Base-by-base conservation (phyloP, 225 moss, liverwort and hornwort species). In the Asterella californica region DNA sequence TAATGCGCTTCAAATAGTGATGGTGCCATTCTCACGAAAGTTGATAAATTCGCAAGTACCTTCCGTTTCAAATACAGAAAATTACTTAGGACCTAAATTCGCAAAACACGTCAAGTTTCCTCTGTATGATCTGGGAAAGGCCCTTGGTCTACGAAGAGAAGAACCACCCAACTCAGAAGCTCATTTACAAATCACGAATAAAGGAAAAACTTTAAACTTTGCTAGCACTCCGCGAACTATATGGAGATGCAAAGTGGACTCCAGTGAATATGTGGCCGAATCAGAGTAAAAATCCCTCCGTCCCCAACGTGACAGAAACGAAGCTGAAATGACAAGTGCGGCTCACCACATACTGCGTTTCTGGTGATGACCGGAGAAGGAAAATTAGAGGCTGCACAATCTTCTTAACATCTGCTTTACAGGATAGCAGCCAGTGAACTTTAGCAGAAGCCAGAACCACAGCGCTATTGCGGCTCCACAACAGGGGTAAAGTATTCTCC, bases 281-380 rank as follows among this genome's bases (percentile, higher is more conserved):
- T 14, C 67, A 12, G 67, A 67, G 14, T 34, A 15, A 57, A 24
- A 22, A 57, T 57, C 57, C 22, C 15, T 32, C n/a, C 17, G 0
- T 32, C 7, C 42, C 21, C 24, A 70, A 37, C 18, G 2, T 15
- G 18, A 53, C 32, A 14, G 18, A 46, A 29, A 30, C n/a, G 49
- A 74, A 33, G 10, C 12, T 53, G 33, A 53, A 54, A 76, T 84
- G 59, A 38, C 2, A 18, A 57, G 47, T 65, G 19, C 25, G 33
- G 86, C 99, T 92, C 92, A 99, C 99, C 99, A 99, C 99, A 83
- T 92, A 99, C 93, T 95, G 95, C 79, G 95, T 91, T 82, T 95
- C 93, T 82, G 81, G 83, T 38, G 99, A 93, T 79, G 95, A 93
- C 83, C 95, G 95, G 14, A 95, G 89, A 77, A 92, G 90, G 85